These are phyloP conservation scores for Tilletia caries DNA, from an alignment of 1,284 basidiomycete genomes.

Conservation along the genomic window DNA sequence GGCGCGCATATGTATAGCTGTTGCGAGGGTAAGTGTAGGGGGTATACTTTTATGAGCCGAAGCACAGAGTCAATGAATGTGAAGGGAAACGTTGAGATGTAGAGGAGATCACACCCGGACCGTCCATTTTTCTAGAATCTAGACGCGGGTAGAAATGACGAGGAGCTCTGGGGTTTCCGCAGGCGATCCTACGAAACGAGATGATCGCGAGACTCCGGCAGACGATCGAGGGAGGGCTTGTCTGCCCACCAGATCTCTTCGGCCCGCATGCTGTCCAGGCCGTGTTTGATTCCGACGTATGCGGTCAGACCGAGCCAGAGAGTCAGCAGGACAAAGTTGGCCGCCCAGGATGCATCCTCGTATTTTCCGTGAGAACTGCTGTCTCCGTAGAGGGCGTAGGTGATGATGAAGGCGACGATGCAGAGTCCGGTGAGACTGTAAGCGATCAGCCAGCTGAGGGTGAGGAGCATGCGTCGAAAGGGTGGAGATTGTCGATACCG, in stretches of 20 bases:
- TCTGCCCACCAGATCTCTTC: not conserved
- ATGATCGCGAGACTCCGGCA: no score
- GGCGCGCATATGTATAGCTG: no score
- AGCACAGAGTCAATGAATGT: no score
- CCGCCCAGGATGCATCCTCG: not conserved
- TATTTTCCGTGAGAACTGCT: not conserved
- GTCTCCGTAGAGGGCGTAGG: not conserved
- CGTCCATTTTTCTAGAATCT: no score
- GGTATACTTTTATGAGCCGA: no score
- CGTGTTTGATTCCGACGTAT: not conserved
- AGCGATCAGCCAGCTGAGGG: not conserved
- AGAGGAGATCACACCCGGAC: no score
- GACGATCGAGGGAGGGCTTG: no score
- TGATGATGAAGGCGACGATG: not conserved
- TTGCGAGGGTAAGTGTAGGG: no score
- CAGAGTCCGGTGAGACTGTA: not conserved
- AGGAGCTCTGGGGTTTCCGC: no score
- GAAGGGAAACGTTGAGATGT: no score
- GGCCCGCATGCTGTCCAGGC: not conserved
- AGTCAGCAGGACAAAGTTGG: not conserved
- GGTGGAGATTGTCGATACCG: not conserved
- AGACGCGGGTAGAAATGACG: no score
- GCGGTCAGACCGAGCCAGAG: not conserved
- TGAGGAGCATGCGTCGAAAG: slow-evolving; percentile 2
- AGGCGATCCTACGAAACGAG: no score